phyloP scores from a whole-genome alignment of 768 basidiomycete genomes.

The Vishniacozyma victoriae region DNA sequence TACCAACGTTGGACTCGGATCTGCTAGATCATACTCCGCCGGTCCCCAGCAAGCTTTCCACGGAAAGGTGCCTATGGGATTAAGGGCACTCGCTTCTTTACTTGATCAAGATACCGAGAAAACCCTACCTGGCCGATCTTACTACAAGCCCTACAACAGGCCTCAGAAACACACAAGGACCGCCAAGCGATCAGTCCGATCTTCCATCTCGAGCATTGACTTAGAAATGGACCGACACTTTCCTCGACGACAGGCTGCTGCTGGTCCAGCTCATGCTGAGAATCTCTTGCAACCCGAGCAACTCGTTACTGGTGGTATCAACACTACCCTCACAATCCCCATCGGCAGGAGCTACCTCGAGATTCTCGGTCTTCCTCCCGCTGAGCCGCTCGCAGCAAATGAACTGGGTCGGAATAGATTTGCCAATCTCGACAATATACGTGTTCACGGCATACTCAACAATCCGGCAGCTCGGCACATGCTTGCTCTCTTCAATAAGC shows the following conservation, averaged over 20 bases:
- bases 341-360: constrained; percentile 23
- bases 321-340: constrained; percentile 22
- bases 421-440: constrained; percentile 14
- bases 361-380: constrained; percentile 18
- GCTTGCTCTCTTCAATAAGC: constrained; percentile 24
- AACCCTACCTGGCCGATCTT: constrained; percentile 12
- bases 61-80: constrained; percentile 20
- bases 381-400: constrained; percentile 10
- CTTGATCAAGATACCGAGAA: constrained; percentile 16
- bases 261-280: too few species aligned
- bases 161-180: neutral
- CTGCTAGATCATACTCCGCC: constrained; percentile 25
- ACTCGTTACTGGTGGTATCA: constrained; percentile 23
- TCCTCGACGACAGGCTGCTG: too few species aligned
- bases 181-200: neutral
- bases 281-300: constrained; percentile 22
- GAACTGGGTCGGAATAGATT: constrained; percentile 27
- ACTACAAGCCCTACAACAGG: constrained; percentile 20
- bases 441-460: constrained; percentile 16
- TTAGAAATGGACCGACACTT: constrained; percentile 14
- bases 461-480: constrained; percentile 18
- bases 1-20: constrained; percentile 28
- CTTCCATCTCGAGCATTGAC: constrained; percentile 6
- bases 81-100: constrained; percentile 22
- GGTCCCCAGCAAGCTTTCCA: constrained; percentile 4